phyloP scores from a whole-genome alignment of 345 rosid species.

The Moringa oleifera region DNA sequence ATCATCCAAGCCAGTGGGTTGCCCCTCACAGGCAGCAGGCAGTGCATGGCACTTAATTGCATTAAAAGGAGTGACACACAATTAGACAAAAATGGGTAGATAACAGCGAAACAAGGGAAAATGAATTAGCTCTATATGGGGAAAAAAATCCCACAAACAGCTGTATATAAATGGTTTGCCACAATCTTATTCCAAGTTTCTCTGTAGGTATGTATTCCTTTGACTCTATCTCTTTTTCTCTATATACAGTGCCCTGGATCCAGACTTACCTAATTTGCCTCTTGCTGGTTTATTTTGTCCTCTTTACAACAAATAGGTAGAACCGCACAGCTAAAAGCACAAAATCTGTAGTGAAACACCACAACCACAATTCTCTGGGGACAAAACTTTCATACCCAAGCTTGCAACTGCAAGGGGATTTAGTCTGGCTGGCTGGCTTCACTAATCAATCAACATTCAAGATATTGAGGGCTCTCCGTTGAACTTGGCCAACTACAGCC shows the following conservation, averaged over 20 bases:
- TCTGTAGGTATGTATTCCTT: conserved; percentile 32
- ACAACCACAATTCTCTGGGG: conserved; percentile 19
- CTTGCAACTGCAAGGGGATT: conserved; percentile 26
- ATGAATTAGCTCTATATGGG: too few relatives aligned
- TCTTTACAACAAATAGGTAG: conserved; percentile 31
- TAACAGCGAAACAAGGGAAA: background rate
- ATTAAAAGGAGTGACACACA: too few relatives aligned
- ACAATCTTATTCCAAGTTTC: conserved; percentile 15
- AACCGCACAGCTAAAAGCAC: conserved; percentile 12
- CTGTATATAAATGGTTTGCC: conserved; percentile 13
- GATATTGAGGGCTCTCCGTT: conserved; percentile 34
- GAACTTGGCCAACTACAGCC: conserved; percentile 95
- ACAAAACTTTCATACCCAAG: conserved; percentile 56
- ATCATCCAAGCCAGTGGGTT: too few relatives aligned
- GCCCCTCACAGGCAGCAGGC: too few relatives aligned
- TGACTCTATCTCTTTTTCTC: conserved; percentile 28
- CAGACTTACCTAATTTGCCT: conserved; percentile 30
- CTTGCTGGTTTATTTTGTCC: conserved; percentile 35
- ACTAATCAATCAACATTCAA: conserved; percentile 48
- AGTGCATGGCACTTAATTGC: too few relatives aligned
- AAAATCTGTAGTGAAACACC: conserved; percentile 17
- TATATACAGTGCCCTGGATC: conserved; percentile 51
- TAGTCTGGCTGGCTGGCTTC: conserved; percentile 5
- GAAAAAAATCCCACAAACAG: too few relatives aligned
- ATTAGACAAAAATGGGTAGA: too few relatives aligned